Base-by-base conservation (phyloP, 2,329 filamentous ascomycete genomes). In the Claviceps arundinis region DNA sequence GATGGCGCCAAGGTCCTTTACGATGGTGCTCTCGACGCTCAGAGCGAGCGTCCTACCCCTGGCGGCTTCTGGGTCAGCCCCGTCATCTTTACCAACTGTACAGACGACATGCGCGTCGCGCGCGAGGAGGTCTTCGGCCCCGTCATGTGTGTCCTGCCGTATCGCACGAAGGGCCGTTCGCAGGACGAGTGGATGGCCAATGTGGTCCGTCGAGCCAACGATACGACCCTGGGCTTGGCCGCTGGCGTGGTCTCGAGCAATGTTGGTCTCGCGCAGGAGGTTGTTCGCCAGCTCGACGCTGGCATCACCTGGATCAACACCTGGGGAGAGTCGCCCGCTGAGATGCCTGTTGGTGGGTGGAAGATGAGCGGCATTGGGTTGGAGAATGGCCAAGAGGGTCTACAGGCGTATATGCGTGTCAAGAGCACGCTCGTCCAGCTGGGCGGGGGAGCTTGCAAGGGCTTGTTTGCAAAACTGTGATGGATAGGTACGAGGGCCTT, bases 291-390 rank as follows among this genome's bases (percentile, higher is more conserved):
- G 61, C 71, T 95, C 5, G 77, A 94, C 63, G 88, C 88, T 0
- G 89, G 89, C 37, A 95, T 95, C 61, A 94, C 87, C 1, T 95
- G 89, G 89, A 76, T 95, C 50, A 95, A 95, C 66, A 89, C 87
- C 0, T 95, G 89, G 89, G 89, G 89, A n/a, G 89, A 95, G 71
- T 84, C 79, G 48, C 89, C 89, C 0, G 87, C 89, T 0, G 89
- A 95, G 73, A 95, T 95, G 89, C 85, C 85, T 2, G 89, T 95
- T 0, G 89, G 89, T 9, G 89, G 89, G 0, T 95, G 89, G 89
- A 95, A 95, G 73, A 77, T 86, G 75, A 94, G 88, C 64, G 89
- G 89, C 37, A 70, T 95, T 9, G 89, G 89, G 0, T 82, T 94
- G 1, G 89, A 95, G 74, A 95, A 95, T 65, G 89, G 89, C 3